Evolutionary conservation across 2,329 filamentous ascomycete species (phyloP), one percentile per base, ranked within the genome.

Genomic region (Alternaria rosae): DNA sequence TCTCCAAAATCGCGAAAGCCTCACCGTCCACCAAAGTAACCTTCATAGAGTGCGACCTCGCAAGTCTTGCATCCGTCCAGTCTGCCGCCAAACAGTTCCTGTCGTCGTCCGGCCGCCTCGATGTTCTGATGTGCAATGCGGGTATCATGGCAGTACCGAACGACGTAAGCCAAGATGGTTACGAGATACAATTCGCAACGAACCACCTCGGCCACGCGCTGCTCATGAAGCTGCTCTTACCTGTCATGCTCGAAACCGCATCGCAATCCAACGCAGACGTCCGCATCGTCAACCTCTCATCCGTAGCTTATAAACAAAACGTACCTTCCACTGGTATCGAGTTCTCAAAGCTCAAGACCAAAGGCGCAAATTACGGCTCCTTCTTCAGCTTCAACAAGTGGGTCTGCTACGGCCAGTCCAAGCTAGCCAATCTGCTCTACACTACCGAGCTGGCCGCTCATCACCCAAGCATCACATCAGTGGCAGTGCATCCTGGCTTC

Each of bases 141-240:
- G 83, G 82, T 45, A 74, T 84, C 59, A 80, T 79, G 74, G 74
- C 74, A 2, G 66, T 58, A 3, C 75, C 77, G 0, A 72, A 80
- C 28, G 71, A 65, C 20, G 67, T 76, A 2, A 85, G 83, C 2
- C 72, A 77, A 21, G 82, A 85, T 41, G 83, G 82, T 30, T 84
- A 83, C 66, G 84, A 86, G 67, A 76, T 82, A 21, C 82, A 85
- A 56, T 82, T 85, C 60, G 84, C 82, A 23, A 84, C 81, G 7
- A 85, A 86, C 64, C 81, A 85, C 73, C 72, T 85, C 58, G 84
- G 82, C 15, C 84, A 84, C 61, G 81, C 82, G 3, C 75, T 85
- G 0, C 67, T 85, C 13, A 83, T 79, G 7, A 82, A 81, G 43
- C 74, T 83, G 1, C 77, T 86, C 1, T 68, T 84, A 1, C 82